Base-by-base conservation (phyloP, 495 filamentous ascomycete genomes). In the Extremus antarcticus region DNA sequence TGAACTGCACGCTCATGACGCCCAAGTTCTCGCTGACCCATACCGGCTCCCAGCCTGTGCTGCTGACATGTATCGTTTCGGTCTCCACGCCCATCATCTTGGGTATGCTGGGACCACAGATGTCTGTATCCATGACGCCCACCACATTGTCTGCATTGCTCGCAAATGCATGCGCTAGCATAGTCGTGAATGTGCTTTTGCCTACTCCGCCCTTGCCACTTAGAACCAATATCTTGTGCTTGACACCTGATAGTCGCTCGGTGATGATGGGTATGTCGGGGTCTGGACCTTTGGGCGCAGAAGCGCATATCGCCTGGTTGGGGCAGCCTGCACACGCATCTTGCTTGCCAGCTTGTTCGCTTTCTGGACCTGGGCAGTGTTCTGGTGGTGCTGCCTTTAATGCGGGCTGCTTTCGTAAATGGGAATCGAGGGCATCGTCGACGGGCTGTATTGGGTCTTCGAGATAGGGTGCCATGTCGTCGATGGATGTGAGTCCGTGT, bases 1-100 rank as follows among this genome's bases (percentile, higher is more conserved):
- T 92, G 66, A 97, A 97, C 68, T 97, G 92, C 59, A 98, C 85
- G 51, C 84, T 89, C 92, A 97, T 98, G 29, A 91, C 88, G 0
- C 83, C 85, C 38, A 98, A 73, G 59, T 95, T 96, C 53, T 95
- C 92, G 45, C 79, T 76, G 2, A 92, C 90, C 85, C 90, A 96
- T 1, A 95, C 91, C 0, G 94, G 94, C 55, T 81, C 85, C 92
- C 90, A 95, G 3, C 94, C 92, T 0, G 78, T 75, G 19, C 75
- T 78, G 67, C 80, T 87, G 22, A 94, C 77, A 66, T 97, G 94
- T 25, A 98, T 94, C 0, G 86, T 90, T 71, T 96, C 90, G 3
- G 78, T 67, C 69, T 95, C 88, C 1, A 95, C 91, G 19, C 94
- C 92, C 80, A 98, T 87, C 94, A 98, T 96, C 71, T 94, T 94